phyloP scores from a whole-genome alignment of 2,329 filamentous ascomycete species.

The Cryoendolithus antarcticus region DNA sequence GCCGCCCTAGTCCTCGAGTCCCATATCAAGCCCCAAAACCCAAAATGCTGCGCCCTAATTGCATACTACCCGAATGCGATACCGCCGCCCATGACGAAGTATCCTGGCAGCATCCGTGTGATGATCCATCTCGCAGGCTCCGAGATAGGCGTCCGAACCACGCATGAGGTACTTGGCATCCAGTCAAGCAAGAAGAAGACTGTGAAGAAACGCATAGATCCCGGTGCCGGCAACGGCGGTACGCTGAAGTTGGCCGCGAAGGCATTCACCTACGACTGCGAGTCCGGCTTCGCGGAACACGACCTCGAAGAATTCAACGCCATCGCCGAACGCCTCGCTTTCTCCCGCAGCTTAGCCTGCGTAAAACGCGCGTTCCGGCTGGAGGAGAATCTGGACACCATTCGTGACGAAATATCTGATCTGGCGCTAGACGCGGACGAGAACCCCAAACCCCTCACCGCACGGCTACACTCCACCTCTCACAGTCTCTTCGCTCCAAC shows the following conservation, averaged over 20 bases:
- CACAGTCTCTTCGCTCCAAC: slow-evolving; percentile 33
- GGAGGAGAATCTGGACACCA: slow-evolving; percentile 33
- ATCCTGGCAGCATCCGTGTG: slow-evolving; percentile 33
- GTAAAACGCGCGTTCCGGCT: slow-evolving; percentile 49
- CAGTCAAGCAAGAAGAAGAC: slow-evolving; percentile 37
- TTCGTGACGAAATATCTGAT: slow-evolving; percentile 26
- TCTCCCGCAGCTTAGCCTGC: slow-evolving; percentile 49
- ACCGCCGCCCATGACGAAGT: slow-evolving; percentile 36
- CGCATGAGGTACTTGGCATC: slow-evolving; percentile 40
- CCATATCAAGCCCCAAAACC: slow-evolving; percentile 41
- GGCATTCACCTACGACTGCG: slow-evolving; percentile 43
- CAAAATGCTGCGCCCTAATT: slow-evolving; percentile 46
- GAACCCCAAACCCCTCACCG: slow-evolving; percentile 21
- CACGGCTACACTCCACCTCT: slow-evolving; percentile 26
- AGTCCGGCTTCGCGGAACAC: slow-evolving; percentile 58
- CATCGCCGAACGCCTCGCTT: slow-evolving; percentile 53
- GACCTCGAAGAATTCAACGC: slow-evolving; percentile 57
- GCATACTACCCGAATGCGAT: slow-evolving; percentile 52
- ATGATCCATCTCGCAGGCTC: slow-evolving; percentile 45
- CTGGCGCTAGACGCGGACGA: slow-evolving; percentile 7
- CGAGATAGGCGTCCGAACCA: slow-evolving; percentile 37
- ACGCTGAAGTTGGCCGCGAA: slow-evolving; percentile 32
- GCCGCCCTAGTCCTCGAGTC: slow-evolving; percentile 48
- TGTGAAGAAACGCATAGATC: slow-evolving; percentile 36
- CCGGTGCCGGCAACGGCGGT: slow-evolving; percentile 39